Base-by-base conservation (phyloP, 352 stramenopile species). In the Elongisporangium anandrum region DNA sequence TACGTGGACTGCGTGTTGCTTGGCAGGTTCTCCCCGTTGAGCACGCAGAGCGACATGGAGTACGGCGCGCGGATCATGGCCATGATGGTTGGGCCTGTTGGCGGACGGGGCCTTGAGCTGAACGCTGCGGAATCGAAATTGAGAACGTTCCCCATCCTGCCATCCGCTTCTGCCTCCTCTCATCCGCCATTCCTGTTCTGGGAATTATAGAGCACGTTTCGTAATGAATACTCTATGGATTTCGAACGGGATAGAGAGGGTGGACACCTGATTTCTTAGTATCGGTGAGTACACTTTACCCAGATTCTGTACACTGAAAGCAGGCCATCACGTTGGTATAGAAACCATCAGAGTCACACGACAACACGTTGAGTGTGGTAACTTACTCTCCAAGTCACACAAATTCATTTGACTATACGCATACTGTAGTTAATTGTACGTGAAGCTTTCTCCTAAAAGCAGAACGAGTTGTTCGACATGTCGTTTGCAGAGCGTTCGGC, bases 31-130 rank as follows among this genome's bases (percentile, higher is more conserved):
- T 73, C 62, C 23, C 69, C 79, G 51, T 79, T 89, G 58, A 89
- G 79, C 21, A 92, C 78, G 45, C 79, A 80, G 29, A 92, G 54
- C 49, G 76, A 88, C 53, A 92, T 69, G 51, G 75, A 85, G 60
- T 45, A 45, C 34, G 34, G 34, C 34, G 34, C 34, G 29, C 29
- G 29, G 29, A 8, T 39, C 29, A 39, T 39, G 34, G 34, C 34
- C 34, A 45, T 17, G 13, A 17, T 45, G 34, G 7, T 45, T 17
- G 12, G 34, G 13, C 9, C 34, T 45, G 34, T 9, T 45, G 34
- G 34, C 34, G 13, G 13, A 45, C 17, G 34, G 34, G 13, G 34
- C 34, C 34, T n/a, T 45, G 34, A 3, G 13, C 34, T 17, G 34
- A 17, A 45, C 34, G 34, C 34, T 45, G 34, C 34, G 9, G 34